phyloP scores from a whole-genome alignment of 768 basidiomycete genomes.

The Boletellus emodensis region DNA sequence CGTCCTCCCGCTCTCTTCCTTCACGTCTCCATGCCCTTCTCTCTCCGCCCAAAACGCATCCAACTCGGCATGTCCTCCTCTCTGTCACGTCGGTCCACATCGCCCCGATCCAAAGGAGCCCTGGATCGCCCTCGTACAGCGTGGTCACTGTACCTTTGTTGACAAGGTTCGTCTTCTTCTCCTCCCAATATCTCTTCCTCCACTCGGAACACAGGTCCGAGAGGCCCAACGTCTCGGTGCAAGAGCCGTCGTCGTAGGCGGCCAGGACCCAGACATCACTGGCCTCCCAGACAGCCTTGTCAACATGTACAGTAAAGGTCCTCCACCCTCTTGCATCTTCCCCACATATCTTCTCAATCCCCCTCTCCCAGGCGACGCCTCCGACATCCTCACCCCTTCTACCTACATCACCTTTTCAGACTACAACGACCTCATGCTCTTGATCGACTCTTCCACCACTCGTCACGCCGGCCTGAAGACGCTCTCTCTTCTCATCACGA shows the following conservation, averaged over 20 bases:
- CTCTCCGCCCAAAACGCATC: not conserved
- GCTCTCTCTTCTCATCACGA: constrained; percentile 70
- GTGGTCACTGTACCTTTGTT: constrained; percentile 88
- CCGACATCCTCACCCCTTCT: constrained; percentile 78
- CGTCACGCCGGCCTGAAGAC: constrained; percentile 76
- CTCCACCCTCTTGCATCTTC: constrained; percentile 33
- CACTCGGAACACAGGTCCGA: constrained; percentile 33
- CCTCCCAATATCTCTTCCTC: constrained; percentile 15
- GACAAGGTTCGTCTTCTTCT: constrained; percentile 60
- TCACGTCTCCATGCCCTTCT: constrained; percentile 48
- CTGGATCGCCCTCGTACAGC: constrained; percentile 89
- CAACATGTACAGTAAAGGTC: constrained; percentile 92
- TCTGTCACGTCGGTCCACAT: constrained; percentile 55
- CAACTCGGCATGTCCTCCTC: constrained; percentile 65
- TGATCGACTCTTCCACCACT: constrained; percentile 72
- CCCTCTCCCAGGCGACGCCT: constrained; percentile 62
- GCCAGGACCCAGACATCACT: constrained; percentile 59
- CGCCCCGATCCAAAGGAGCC: constrained; percentile 60
- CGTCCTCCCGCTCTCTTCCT: constrained; percentile 66
- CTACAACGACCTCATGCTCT: constrained; percentile 62
- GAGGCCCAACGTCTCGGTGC: constrained; percentile 73
- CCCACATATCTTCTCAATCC: constrained; percentile 3
- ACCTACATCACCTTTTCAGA: constrained; percentile 87
- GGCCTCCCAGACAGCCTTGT: constrained; percentile 74
- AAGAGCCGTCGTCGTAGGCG: constrained; percentile 88